A percentile compares a stretch with the other conserved stretches of the same genome.
Conservation (phyloP, 164 flowering plant genomes). For the Echeveria elegans region DNA sequence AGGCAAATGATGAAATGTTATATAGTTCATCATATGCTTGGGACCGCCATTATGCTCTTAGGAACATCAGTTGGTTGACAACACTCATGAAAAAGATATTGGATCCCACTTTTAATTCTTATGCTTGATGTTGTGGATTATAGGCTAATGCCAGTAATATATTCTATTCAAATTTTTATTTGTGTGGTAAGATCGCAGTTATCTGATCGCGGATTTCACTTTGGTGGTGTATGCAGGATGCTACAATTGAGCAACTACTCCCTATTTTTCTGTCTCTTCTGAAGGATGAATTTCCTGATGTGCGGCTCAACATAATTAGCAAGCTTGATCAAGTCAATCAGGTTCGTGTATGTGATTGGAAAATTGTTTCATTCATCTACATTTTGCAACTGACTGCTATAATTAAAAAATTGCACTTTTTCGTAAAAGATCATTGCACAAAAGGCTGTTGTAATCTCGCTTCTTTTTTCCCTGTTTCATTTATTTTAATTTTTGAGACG, state of each 20-base stretch:
- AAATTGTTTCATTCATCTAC: not conserved
- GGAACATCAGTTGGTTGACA: not conserved
- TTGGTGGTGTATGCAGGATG: conserved; percentile 4
- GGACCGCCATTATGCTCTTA: not conserved
- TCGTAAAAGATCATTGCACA: not conserved
- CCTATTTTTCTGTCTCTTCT: conserved; percentile 10
- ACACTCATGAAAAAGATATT: not conserved
- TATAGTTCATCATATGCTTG: not conserved
- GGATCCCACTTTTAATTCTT: not conserved
- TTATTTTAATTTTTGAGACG: not conserved
- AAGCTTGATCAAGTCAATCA: conserved; percentile 11
- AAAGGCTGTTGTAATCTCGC: not conserved
- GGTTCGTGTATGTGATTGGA: not conserved
- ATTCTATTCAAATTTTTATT: not conserved
- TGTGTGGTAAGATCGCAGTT: not conserved
- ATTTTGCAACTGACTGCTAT: too few relatives aligned
- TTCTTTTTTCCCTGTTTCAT: not conserved
- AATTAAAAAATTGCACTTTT: too few relatives aligned
- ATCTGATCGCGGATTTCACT: not conserved
- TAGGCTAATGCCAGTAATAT: not conserved
- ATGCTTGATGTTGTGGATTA: not conserved
- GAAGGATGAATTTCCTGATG: conserved; percentile 12
- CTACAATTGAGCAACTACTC: conserved; percentile 9
- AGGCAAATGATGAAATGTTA: not conserved
- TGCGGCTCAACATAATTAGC: conserved; percentile 10